Base-by-base conservation (phyloP, 306 rosid genomes). In the Erythrophleum fordii region DNA sequence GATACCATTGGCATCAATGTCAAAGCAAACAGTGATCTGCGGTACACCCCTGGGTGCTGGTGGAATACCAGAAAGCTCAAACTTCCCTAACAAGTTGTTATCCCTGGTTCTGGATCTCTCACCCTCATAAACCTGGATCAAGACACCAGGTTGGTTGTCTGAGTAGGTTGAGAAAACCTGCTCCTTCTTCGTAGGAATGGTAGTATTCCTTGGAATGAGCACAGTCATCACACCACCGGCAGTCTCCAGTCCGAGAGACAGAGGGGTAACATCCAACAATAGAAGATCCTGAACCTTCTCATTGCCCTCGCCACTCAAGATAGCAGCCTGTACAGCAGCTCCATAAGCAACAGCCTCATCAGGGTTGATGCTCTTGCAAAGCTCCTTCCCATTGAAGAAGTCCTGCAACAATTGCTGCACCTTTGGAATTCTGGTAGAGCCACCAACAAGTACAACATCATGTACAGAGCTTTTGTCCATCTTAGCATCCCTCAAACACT, bases 311-410 rank as follows among this genome's bases (percentile, higher is more conserved):
- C 97, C 92, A 0, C 92, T 89, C 80, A 91, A 84, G 5, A 89
- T 88, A 8, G 93, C 97, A 4, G 92, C 97, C 52, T 91, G 97
- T 0, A 91, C 92, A 1, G 97, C 91, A 35, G 97, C 93, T 9
- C 97, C 93, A 23, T 91, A 91, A 5, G 93, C 97, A 39, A 91
- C 92, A 18, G 97, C 97, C 78, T 91, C 97, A 34, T 91, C 93
- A 0, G 97, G 96, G 76, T 91, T 91, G 23, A 89, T 91, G 11
- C 91, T 91, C 84, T 89, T 89, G 85, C 93, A 91, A 20, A 91
- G 97, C 72, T 89, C 93, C 77, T 91, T 91, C 0, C 97, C 97
- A 2, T 88, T 86, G 62, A 91, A 88, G 86, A 91, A 91, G 10
- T 91, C 92, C 26, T 91, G 93, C 85, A 91, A 86, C 2, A 91